Percentiles rank a stretch among this genome's conserved stretches.
phyloP scores from a whole-genome alignment of 2,329 filamentous ascomycete genomes.

The Botrytis tulipae region DNA sequence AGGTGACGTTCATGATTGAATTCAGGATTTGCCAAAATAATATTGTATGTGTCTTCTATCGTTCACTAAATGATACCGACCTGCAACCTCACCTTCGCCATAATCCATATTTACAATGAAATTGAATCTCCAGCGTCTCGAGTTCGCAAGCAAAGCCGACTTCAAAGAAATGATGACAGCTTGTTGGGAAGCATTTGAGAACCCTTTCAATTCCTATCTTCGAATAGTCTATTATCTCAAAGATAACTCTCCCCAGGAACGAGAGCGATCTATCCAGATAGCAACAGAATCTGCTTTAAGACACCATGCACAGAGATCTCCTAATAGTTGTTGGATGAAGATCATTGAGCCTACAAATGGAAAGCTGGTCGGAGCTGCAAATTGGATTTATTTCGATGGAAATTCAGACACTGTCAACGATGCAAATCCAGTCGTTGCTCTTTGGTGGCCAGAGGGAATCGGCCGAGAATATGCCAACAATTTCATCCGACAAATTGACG shows the following conservation, averaged over 20 bases:
- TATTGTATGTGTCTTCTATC: not conserved
- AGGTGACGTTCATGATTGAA: not conserved
- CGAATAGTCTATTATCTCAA: not conserved
- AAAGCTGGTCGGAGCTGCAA: not conserved
- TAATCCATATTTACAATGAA: not conserved
- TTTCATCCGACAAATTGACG: not conserved
- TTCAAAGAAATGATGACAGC: not conserved
- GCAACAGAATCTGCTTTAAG: not conserved
- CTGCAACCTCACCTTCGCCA: not conserved
- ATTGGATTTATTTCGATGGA: not conserved
- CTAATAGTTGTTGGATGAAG: conserved; percentile 13
- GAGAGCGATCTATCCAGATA: not conserved
- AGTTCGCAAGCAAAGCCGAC: not conserved
- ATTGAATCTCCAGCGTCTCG: not conserved
- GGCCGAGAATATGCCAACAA: not conserved
- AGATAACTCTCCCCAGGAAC: not conserved
- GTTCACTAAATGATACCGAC: not conserved
- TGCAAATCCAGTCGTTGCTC: not conserved
- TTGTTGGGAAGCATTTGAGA: not conserved
- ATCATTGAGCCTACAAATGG: not conserved
- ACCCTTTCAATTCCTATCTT: not conserved
- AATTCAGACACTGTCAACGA: not conserved
- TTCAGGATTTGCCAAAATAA: not conserved
- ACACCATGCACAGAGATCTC: not conserved
- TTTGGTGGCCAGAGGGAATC: conserved; percentile 1